Evolutionary conservation across 2,329 filamentous ascomycete species (phyloP).

Genomic region (Pseudogymnoascus sp.): DNA sequence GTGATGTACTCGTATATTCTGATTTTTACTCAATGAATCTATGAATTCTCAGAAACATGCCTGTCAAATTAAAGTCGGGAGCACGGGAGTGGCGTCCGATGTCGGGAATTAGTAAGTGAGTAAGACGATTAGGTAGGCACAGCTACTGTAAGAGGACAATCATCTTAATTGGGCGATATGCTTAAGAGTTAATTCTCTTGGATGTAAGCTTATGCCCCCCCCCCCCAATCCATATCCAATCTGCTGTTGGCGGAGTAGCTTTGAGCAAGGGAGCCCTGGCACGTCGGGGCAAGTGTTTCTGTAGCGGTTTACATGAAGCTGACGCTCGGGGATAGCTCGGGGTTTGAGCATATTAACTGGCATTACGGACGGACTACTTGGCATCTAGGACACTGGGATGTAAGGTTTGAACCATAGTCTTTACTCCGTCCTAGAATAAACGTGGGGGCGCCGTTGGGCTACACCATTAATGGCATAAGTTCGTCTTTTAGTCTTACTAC

Average conservation of each 20-base stretch:
- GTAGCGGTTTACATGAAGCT: neutral
- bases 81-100: neutral
- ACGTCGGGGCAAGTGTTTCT: neutral
- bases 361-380: neutral
- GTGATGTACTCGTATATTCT: neutral
- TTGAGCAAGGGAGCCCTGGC: neutral
- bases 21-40: neutral
- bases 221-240: slow-evolving; percentile 21
- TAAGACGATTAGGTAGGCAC: slow-evolving; percentile 8
- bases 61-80: neutral
- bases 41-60: neutral
- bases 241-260: neutral
- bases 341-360: neutral
- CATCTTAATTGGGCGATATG: neutral
- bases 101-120: neutral
- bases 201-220: slow-evolving; percentile 22
- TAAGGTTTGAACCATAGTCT: neutral
- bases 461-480: neutral
- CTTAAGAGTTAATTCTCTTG: slow-evolving; percentile 23
- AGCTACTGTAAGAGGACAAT: neutral
- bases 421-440: neutral
- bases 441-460: neutral
- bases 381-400: neutral
- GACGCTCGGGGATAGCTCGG: neutral
- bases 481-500: neutral